Base-by-base conservation (phyloP, 1,284 basidiomycete species). In the Microstroma glucosiphilum region DNA sequence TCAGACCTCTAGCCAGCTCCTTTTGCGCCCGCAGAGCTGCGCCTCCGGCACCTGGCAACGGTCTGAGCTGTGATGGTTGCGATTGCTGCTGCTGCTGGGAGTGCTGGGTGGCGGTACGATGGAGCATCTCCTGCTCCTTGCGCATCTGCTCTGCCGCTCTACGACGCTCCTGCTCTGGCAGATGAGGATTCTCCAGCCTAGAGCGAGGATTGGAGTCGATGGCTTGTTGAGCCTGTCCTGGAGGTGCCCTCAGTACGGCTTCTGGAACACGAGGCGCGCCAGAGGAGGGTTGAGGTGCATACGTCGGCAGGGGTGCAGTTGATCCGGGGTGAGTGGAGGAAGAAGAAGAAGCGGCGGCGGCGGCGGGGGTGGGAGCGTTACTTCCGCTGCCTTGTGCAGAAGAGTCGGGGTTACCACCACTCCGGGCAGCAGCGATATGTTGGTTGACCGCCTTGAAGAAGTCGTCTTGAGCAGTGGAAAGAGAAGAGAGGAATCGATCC, bases 1-100 rank as follows among this genome's bases (percentile, higher is more conserved):
- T 68, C 19, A 69, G 58, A 13, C 62, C 60, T 26, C 40, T 56
- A 25, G 65, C 46, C 23, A 46, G 15, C 53, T 56, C 11, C 13
- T 30, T 26, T 30, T 43, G 40, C 4, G 21, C 51, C 15, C 43
- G 43, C 43, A 12, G 6, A 48, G 43, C 17, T 7, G 3, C 51
- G 51, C 51, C 51, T 6, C 19, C 51, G 21, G 2, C 15, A 2
- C 21, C 46, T n/a, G 6, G 6, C 30, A 37, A 9, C 3, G 30
- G 30, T 9, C 30, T 37, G 30, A 37, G 30, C 30, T 37, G 30
- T 9, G 30, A 37, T 37, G 30, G 30, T 37, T 37, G 30, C 30
- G 3, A 9, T 37, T 37, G 30, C 30, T 3, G 30, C 30, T 3
- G 30, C 30, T 37, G 30, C 9, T 37, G 30, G 4, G 30, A 9